Conservation (phyloP, 2,329 filamentous ascomycete genomes). For the Pseudogymnoascus sp. region DNA sequence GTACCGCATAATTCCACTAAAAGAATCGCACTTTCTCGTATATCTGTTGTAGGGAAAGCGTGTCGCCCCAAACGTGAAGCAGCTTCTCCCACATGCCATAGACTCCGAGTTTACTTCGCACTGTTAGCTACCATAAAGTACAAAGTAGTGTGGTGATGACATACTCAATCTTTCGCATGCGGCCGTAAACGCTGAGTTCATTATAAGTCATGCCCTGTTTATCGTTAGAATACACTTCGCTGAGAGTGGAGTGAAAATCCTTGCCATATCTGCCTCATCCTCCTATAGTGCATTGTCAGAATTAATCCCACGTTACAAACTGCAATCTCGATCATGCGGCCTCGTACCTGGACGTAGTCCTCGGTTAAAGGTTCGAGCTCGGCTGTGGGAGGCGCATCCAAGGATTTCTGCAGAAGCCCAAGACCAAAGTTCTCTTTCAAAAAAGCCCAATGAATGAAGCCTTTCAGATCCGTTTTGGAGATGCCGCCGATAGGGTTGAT, state of each 20-base stretch:
- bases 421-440: constrained; percentile 44
- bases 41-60: constrained; percentile 20
- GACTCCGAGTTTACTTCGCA: constrained; percentile 35
- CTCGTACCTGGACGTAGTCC: constrained; percentile 39
- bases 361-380: constrained; percentile 58
- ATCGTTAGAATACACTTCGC: constrained; percentile 32
- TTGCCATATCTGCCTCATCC: constrained; percentile 45
- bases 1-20: constrained; percentile 11
- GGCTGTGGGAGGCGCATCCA: constrained; percentile 53
- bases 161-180: constrained; percentile 35
- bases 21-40: constrained; percentile 39
- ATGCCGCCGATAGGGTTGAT: constrained; percentile 55
- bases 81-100: constrained; percentile 40
- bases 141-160: neutral
- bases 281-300: constrained; percentile 20
- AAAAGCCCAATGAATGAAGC: constrained; percentile 59
- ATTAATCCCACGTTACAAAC: neutral
- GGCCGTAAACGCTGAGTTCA: constrained; percentile 37
- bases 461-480: constrained; percentile 45
- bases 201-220: constrained; percentile 47
- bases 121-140: neutral
- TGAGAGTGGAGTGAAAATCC: constrained; percentile 41
- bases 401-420: constrained; percentile 56
- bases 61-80: constrained; percentile 37
- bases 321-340: neutral